Evolutionary conservation across 768 basidiomycete species (phyloP).

Genomic region (Termitomyces sp.): DNA sequence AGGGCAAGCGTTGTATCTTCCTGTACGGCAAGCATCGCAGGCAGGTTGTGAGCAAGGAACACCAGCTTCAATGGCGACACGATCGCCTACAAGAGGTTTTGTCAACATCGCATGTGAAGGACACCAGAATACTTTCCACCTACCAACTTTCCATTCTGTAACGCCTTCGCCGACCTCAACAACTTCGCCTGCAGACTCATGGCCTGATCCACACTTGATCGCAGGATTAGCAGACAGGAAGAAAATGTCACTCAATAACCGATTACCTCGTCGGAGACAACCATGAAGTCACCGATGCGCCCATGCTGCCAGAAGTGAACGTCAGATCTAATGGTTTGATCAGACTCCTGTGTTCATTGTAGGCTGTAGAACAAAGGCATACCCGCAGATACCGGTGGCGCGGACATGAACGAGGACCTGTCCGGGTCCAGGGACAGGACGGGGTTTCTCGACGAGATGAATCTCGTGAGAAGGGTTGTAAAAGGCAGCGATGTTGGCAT

Average conservation of each 20-base stretch:
- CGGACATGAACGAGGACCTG: constrained; percentile 63
- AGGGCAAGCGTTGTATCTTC: constrained; percentile 59
- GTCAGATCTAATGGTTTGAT: constrained; percentile 42
- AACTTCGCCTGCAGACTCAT: constrained; percentile 67
- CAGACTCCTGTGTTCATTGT: background rate
- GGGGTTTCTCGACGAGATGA: constrained; percentile 62
- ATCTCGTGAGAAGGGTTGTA: constrained; percentile 61
- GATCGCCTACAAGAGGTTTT: constrained; percentile 37
- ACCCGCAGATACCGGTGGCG: constrained; percentile 70
- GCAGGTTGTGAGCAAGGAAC: constrained; percentile 59
- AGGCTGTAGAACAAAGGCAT: constrained; percentile 14
- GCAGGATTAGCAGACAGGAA: background rate
- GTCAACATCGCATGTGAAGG: background rate
- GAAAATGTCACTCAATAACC: background rate
- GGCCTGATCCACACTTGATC: constrained; percentile 57
- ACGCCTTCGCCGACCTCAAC: constrained; percentile 63
- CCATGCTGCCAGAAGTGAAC: constrained; percentile 75
- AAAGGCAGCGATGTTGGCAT: constrained; percentile 55
- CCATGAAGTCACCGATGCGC: constrained; percentile 62
- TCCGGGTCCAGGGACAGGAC: constrained; percentile 53
- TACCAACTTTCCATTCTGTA: constrained; percentile 56
- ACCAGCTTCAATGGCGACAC: constrained; percentile 66
- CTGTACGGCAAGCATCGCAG: constrained; percentile 58
- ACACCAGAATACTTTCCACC: constrained; percentile 3
- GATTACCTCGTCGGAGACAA: constrained; percentile 58